A percentile compares a stretch with the other conserved stretches of the same genome.
phyloP scores from a whole-genome alignment of 108 stramenopile genomes.

The Fistulifera pelliculosa region DNA sequence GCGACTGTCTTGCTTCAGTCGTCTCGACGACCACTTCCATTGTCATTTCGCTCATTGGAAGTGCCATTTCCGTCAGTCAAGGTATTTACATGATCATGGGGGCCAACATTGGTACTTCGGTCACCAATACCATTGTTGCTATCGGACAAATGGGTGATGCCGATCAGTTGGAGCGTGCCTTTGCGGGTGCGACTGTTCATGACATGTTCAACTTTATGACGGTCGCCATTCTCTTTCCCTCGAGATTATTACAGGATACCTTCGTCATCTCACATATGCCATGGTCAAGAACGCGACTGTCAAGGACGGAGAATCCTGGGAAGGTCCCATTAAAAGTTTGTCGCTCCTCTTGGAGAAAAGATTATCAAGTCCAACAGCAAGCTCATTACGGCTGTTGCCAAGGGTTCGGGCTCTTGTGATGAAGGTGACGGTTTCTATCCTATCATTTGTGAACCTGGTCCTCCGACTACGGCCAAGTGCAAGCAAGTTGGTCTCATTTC shows the following conservation, averaged over 20 bases:
- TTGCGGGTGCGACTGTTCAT: slow-evolving; percentile 68
- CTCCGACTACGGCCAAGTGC: slow-evolving; percentile 40
- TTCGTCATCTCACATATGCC: slow-evolving; percentile 47
- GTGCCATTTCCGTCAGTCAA: slow-evolving; percentile 46
- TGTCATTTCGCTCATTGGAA: slow-evolving; percentile 71
- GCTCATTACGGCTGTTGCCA: slow-evolving; percentile 61
- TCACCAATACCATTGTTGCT: slow-evolving; percentile 82
- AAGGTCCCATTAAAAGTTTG: slow-evolving; percentile 71
- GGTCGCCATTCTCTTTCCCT: slow-evolving; percentile 65
- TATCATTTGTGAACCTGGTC: slow-evolving; percentile 28
- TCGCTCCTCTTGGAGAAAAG: slow-evolving; percentile 52
- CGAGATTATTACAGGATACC: slow-evolving; percentile 51
- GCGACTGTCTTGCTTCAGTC: slow-evolving; percentile 80
- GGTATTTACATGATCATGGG: slow-evolving; percentile 89
- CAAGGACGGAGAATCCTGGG: slow-evolving; percentile 60
- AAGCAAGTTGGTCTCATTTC: slow-evolving; percentile 49
- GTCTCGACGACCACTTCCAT: slow-evolving; percentile 86
- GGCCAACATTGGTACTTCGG: slow-evolving; percentile 82
- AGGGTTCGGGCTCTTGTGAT: slow-evolving; percentile 30
- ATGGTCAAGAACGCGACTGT: slow-evolving; percentile 35
- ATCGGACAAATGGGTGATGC: slow-evolving; percentile 82
- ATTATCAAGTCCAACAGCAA: slow-evolving; percentile 74
- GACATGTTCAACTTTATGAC: slow-evolving; percentile 73
- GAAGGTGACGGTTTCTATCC: slow-evolving; percentile 54
- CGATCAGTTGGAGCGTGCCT: slow-evolving; percentile 76